Conservation (phyloP, 2,329 filamentous ascomycete genomes). For the Curvularia sp. region DNA sequence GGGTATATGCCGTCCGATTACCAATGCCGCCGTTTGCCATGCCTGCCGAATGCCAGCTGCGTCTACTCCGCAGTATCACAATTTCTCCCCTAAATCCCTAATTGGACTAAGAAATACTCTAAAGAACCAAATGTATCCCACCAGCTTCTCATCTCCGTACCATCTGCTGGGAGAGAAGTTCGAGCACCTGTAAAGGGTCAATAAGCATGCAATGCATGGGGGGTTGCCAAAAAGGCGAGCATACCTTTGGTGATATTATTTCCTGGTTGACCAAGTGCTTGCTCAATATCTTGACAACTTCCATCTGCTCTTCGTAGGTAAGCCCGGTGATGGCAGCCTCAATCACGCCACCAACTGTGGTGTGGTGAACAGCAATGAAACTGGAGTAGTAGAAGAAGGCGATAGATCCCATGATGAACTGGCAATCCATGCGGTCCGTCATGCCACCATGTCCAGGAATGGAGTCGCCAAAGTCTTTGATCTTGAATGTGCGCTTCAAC, state of each 20-base stretch:
- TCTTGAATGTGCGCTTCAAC: slow-evolving; percentile 97
- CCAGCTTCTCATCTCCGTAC: slow-evolving; percentile 27
- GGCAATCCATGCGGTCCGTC: slow-evolving; percentile 98
- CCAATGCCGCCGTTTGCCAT: slow-evolving; percentile 8
- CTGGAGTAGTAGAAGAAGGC: slow-evolving; percentile 98
- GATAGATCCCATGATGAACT: slow-evolving; percentile 99
- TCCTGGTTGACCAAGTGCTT: slow-evolving; percentile 72
- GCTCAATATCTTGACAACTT: slow-evolving; percentile 69
- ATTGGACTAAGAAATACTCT: slow-evolving; percentile 1
- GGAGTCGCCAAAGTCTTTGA: slow-evolving; percentile 99
- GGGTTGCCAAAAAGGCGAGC: not conserved
- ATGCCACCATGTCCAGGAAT: slow-evolving; percentile 98
- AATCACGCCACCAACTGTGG: slow-evolving; percentile 83
- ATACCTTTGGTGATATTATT: slow-evolving; percentile 61
- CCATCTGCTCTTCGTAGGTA: slow-evolving; percentile 84
- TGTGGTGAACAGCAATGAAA: slow-evolving; percentile 90
- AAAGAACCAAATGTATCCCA: not conserved
- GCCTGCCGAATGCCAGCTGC: slow-evolving; percentile 10
- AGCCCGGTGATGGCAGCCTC: slow-evolving; percentile 92
- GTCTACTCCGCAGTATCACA: not conserved
- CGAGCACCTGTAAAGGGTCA: slow-evolving; percentile 31
- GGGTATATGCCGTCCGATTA: slow-evolving; percentile 20
- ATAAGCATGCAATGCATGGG: not conserved
- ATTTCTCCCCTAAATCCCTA: not conserved
- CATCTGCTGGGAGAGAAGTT: slow-evolving; percentile 33